These are phyloP conservation scores for Porcisia deanei DNA, from an alignment of 208 protist genomes.

Conservation along the genomic window DNA sequence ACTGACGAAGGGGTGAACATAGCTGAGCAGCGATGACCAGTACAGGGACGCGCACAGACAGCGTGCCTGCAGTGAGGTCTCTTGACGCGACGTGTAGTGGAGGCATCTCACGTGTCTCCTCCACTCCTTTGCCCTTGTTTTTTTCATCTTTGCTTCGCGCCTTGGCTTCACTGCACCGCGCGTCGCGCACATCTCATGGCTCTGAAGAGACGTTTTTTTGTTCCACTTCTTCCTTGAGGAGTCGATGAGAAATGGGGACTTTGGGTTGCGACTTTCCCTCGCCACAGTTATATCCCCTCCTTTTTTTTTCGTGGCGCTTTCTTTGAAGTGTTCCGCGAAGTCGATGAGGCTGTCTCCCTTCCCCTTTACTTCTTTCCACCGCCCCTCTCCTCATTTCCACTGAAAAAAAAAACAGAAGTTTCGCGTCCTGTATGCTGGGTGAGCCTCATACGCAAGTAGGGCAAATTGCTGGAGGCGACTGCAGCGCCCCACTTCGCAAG, in stretches of 20 bases:
- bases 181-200: not conserved
- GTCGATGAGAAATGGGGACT: not conserved
- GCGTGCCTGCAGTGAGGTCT: not conserved
- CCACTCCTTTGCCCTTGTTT: not conserved
- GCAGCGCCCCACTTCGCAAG: not conserved
- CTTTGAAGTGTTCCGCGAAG: not conserved
- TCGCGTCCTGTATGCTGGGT: not conserved
- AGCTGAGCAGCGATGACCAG: not conserved
- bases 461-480: not conserved
- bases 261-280: not conserved
- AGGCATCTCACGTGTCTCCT: not conserved
- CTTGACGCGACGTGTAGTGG: not conserved
- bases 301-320: not conserved
- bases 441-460: not conserved
- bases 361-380: not conserved
- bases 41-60: not conserved
- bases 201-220: conserved; percentile 3
- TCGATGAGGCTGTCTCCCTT: not conserved
- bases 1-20: not conserved
- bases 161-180: not conserved
- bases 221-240: not conserved
- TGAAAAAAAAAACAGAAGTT: not conserved
- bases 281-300: not conserved
- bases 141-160: not conserved
- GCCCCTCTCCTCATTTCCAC: not conserved